Conservation (phyloP, 73 alveolate species). For the Durusdinium trenchii region DNA sequence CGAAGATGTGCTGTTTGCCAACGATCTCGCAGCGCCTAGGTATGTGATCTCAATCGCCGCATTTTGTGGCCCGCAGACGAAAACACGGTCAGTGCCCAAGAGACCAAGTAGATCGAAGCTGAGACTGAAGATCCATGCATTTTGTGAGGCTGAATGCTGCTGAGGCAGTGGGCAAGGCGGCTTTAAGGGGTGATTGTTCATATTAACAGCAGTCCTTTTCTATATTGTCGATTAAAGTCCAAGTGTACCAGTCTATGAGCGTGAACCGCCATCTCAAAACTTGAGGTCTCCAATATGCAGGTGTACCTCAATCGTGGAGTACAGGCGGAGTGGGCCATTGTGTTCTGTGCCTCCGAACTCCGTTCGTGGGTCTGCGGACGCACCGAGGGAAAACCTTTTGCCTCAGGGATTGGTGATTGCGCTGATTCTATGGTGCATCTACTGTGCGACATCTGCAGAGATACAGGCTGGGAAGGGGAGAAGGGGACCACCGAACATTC, state of each 20-base stretch:
- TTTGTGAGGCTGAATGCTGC: conserved; percentile 66
- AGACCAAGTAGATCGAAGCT: neutral
- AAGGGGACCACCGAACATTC: neutral
- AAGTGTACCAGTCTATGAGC: neutral
- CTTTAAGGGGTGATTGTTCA: neutral
- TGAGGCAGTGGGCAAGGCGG: conserved; percentile 89
- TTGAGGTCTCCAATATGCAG: conserved; percentile 92
- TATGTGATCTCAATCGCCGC: conserved; percentile 80
- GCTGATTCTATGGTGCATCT: conserved; percentile 71
- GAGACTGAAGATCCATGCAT: neutral
- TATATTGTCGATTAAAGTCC: no score
- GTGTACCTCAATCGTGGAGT: conserved; percentile 89
- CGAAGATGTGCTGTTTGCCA: neutral
- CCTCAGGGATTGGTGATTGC: conserved; percentile 81
- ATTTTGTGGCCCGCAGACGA: conserved; percentile 80
- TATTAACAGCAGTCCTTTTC: neutral
- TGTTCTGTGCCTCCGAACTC: neutral
- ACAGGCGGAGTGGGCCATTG: neutral
- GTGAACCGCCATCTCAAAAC: neutral
- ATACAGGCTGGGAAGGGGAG: conserved; percentile 28
- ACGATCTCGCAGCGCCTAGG: neutral
- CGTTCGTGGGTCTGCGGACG: neutral
- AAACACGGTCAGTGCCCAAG: conserved; percentile 25
- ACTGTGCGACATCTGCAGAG: conserved; percentile 74
- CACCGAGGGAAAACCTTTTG: neutral